Base-by-base conservation (phyloP, 2,329 filamentous ascomycete species). In the Diaporthe sp. region DNA sequence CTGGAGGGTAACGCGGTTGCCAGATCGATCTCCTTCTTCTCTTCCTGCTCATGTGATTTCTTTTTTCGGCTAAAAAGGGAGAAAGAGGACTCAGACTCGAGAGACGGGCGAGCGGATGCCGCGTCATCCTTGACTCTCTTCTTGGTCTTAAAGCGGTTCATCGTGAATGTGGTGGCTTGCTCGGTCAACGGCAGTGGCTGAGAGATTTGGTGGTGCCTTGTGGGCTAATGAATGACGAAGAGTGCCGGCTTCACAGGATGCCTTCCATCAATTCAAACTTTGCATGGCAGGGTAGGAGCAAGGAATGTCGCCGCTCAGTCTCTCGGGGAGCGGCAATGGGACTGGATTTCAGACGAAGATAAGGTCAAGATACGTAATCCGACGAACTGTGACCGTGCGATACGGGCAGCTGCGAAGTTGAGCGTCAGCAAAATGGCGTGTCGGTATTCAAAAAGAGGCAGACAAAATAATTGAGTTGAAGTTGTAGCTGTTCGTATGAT, bases 141-240 rank as follows among this genome's bases (percentile, higher is more conserved):
- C 85, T 93, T 93, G 67, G 88, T 92, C 80, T 94, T 88, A 82
- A 96, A 95, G 73, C 94, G 92, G 85, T 96, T 95, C 94, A 96
- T 96, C 15, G 74, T 84, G 80, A 49, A 31, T 73, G 44, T 57
- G 22, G 53, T 67, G 74, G 13, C 49, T 39, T 60, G 55, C 68
- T 74, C 72, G 73, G 51, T 65, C 28, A 61, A 47, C 17, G 53
- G 22, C 34, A 72, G 37, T 42, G 42, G 34, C 37, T 75, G 60
- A 47, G 42, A 44, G 25, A 17, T 44, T 10, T 28, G 44, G 57
- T 37, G 25, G 47, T 60, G 39, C 28, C 61, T 42, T 42, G 65
- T 25, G 55, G 73, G 63, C 47, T 47, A 55, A 31, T 22, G 57
- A 34, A 22, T 9, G 58, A 57, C 51, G 49, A 72, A 47, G 15